Conservation (phyloP, 2,329 filamentous ascomycete species). For the Neonectria neomacrospora region DNA sequence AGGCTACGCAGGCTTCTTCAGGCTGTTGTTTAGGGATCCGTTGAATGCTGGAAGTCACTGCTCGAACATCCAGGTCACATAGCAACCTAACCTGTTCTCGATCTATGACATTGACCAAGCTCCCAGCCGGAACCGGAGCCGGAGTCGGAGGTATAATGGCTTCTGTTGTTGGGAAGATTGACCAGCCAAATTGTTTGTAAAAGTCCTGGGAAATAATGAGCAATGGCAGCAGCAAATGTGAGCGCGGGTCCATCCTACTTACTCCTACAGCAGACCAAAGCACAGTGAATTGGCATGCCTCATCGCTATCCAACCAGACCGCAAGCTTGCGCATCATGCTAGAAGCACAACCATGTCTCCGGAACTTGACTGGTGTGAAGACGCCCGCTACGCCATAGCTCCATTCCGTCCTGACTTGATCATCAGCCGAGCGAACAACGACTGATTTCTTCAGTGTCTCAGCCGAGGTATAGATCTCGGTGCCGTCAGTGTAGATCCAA, state of each 20-base stretch:
- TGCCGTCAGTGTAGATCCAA: slow-evolving; percentile 5
- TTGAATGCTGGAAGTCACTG: not conserved
- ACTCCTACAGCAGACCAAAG: slow-evolving; percentile 8
- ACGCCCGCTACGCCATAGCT: slow-evolving; percentile 6
- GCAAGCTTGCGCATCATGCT: slow-evolving; percentile 3
- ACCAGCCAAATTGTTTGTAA: slow-evolving; percentile 3
- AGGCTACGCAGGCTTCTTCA: not conserved
- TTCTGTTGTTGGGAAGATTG: not conserved
- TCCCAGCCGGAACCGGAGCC: too few species aligned
- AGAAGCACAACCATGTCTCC: not conserved
- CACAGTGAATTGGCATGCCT: slow-evolving; percentile 1
- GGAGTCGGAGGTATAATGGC: not conserved
- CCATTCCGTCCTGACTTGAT: not conserved
- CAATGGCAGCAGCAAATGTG: not conserved
- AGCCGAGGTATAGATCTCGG: not conserved
- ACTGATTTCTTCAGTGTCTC: slow-evolving; percentile 4
- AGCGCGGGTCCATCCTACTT: not conserved
- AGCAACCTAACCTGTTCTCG: not conserved
- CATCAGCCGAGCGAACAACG: not conserved
- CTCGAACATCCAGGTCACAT: not conserved
- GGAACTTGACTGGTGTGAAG: not conserved
- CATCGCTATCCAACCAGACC: not conserved
- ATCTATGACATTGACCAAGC: not conserved
- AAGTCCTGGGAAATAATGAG: not conserved
- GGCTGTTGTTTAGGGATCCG: not conserved